These are phyloP conservation scores for Phytopythium ostracodes DNA, from an alignment of 352 stramenopile species.

Conservation along the genomic window DNA sequence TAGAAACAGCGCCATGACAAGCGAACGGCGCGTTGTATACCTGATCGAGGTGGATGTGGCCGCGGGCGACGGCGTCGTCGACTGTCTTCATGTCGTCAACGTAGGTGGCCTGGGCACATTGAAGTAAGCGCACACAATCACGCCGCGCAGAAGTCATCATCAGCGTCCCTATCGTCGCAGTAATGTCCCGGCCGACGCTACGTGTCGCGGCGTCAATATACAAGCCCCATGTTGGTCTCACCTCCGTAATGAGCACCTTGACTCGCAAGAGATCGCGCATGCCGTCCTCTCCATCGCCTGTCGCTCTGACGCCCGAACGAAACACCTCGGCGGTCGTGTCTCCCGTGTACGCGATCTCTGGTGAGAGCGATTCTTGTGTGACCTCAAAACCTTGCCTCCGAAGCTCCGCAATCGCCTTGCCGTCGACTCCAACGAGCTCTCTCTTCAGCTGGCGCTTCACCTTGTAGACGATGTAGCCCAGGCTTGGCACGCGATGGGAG, in stretches of 20 bases:
- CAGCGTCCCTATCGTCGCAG: background rate
- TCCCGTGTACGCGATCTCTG: constrained; percentile 80
- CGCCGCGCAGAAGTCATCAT: background rate
- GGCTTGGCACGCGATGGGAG: constrained; percentile 62
- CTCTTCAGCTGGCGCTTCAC: constrained; percentile 44
- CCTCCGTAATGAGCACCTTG: constrained; percentile 78
- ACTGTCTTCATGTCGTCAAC: constrained; percentile 41
- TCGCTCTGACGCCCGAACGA: constrained; percentile 4
- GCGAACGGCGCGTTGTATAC: constrained; percentile 21
- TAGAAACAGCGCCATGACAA: no score
- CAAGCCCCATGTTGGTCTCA: constrained; percentile 13
- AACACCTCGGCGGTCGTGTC: constrained; percentile 75
- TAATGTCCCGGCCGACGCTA: background rate
- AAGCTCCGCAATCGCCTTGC: constrained; percentile 45
- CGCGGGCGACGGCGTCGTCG: constrained; percentile 40
- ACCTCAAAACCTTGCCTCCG: constrained; percentile 41
- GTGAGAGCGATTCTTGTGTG: constrained; percentile 23
- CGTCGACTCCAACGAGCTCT: constrained; percentile 36
- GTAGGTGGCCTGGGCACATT: constrained; percentile 40
- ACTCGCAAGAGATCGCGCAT: constrained; percentile 53
- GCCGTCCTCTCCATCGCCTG: constrained; percentile 1
- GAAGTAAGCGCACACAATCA: background rate
- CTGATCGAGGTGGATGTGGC: constrained; percentile 78
- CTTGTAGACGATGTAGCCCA: constrained; percentile 75
- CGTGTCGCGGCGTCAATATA: no score